phyloP scores from a whole-genome alignment of 1,284 basidiomycete genomes.

The Veloboletus limbatus region DNA sequence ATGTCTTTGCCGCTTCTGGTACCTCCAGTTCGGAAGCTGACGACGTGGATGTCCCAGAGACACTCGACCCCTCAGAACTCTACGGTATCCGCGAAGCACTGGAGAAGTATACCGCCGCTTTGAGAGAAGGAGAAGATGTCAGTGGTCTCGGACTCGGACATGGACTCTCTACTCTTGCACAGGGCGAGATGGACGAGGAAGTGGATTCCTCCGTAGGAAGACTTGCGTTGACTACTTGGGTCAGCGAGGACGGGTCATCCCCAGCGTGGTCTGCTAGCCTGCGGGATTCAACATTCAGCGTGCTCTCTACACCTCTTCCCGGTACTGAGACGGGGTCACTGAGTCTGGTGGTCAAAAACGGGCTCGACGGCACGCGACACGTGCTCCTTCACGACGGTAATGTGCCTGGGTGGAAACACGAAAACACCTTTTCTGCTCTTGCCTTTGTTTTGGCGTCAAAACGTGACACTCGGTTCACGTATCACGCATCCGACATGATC shows the following conservation, averaged over 20 bases:
- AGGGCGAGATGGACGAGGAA: constrained; percentile 83
- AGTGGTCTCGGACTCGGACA: constrained; percentile 57
- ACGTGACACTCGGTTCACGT: constrained; percentile 80
- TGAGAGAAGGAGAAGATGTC: constrained; percentile 54
- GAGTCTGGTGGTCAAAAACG: constrained; percentile 68
- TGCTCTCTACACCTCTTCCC: constrained; percentile 65
- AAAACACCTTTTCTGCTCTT: constrained; percentile 81
- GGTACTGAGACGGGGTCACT: constrained; percentile 41
- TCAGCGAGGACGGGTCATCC: constrained; percentile 47
- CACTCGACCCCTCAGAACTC: constrained; percentile 81
- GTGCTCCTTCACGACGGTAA: constrained; percentile 35
- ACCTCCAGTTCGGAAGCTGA: constrained; percentile 35
- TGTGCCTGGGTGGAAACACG: constrained; percentile 67
- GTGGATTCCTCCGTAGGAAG: constrained; percentile 71
- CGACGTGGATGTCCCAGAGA: constrained; percentile 84
- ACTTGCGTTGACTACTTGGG: constrained; percentile 59
- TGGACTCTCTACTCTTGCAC: constrained; percentile 72
- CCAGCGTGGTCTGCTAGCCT: constrained; percentile 39
- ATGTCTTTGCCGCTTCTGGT: constrained; percentile 63
- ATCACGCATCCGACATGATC: constrained; percentile 59
- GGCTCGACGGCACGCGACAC: constrained; percentile 82
- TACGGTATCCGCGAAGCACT: constrained; percentile 74
- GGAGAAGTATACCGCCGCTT: constrained; percentile 78
- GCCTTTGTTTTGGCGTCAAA: constrained; percentile 95
- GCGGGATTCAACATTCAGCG: constrained; percentile 43